Conservation (phyloP, 2,329 filamentous ascomycete genomes). For the Fusarium continuum region DNA sequence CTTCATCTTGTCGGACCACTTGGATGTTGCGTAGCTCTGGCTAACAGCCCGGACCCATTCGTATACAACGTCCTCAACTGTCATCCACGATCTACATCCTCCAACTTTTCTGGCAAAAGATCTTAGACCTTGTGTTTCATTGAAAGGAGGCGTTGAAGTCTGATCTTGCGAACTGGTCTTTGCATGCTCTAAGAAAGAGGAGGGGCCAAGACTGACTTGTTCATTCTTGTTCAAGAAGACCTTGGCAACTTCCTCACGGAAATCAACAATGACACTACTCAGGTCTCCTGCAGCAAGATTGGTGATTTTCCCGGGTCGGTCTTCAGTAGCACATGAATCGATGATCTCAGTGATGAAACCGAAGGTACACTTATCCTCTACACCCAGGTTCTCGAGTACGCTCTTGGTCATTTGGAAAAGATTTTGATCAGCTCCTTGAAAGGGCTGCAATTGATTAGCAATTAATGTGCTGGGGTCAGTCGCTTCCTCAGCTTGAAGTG, state of each 20-base stretch:
- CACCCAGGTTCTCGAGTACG: conserved; percentile 63
- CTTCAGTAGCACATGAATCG: conserved; percentile 61
- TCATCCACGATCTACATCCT: conserved; percentile 56
- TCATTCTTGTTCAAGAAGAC: conserved; percentile 64
- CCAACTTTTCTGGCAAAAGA: conserved; percentile 62
- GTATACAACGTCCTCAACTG: conserved; percentile 65
- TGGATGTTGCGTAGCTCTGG: conserved; percentile 60
- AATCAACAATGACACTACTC: conserved; percentile 58
- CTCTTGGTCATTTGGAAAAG: conserved; percentile 65
- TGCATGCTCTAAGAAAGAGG: conserved; percentile 71
- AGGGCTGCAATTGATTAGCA: conserved; percentile 64
- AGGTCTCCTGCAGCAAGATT: conserved; percentile 60
- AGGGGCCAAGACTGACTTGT: conserved; percentile 61
- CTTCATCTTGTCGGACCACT: conserved; percentile 69
- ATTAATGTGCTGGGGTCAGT: conserved; percentile 62
- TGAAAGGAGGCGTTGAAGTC: conserved; percentile 57
- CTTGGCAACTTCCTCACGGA: conserved; percentile 63
- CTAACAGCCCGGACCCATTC: conserved; percentile 65
- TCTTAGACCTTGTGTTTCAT: conserved; percentile 62
- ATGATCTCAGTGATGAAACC: conserved; percentile 59
- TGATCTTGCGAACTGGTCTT: conserved; percentile 64
- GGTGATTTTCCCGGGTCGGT: conserved; percentile 59
- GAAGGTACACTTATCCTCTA: conserved; percentile 59
- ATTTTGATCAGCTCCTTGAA: conserved; percentile 64
- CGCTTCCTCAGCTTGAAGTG: conserved; percentile 63